Base-by-base conservation (phyloP, 75 land plant genomes). In the Pseudotsuga menziesii region DNA sequence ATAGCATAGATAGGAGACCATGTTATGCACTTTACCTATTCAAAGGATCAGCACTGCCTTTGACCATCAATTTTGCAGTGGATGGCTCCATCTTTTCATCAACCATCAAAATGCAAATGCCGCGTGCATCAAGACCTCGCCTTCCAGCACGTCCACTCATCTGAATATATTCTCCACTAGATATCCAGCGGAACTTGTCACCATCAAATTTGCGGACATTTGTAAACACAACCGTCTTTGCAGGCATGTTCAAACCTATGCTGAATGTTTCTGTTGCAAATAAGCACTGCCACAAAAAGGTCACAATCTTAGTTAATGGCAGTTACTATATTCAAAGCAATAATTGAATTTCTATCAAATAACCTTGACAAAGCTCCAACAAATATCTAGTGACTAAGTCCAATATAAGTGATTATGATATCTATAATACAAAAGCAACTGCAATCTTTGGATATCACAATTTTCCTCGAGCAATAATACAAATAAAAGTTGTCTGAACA, bases 71-170 rank as follows among this genome's bases (percentile, higher is more conserved):
- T 85, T 97, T 97, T 63, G 99, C 99, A 48, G 93, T 89, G 56
- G 99, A 79, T 36, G 99, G 99, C 80, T 97, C 99, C 77, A 97
- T 76, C 79, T 95, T 97, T 66, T 97, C 99, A 81, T 97, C 98
- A 48, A 97, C 83, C 99, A 97, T 97, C 26, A 97, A 88, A 72
- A 97, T 91, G 78, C 99, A 97, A 61, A 95, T 83, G 0, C 99
- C 99, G 41, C 94, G 90, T n/a, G 83, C 84, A 91, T 97, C 99
- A 82, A 97, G 92, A 13, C 99, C 99, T 76, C 99, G 89, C 70
- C 99, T 95, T 76, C 99, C 99, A 80, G 99, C 99, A 83, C 99
- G 99, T 2, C 99, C 99, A 90, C 99, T 97, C 99, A 97, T 97
- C 77, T 97, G 99, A 60, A 97, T 97, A 71, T 95, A 97, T 72